phyloP scores from a whole-genome alignment of 768 basidiomycete genomes.

The Boletus sp. region DNA sequence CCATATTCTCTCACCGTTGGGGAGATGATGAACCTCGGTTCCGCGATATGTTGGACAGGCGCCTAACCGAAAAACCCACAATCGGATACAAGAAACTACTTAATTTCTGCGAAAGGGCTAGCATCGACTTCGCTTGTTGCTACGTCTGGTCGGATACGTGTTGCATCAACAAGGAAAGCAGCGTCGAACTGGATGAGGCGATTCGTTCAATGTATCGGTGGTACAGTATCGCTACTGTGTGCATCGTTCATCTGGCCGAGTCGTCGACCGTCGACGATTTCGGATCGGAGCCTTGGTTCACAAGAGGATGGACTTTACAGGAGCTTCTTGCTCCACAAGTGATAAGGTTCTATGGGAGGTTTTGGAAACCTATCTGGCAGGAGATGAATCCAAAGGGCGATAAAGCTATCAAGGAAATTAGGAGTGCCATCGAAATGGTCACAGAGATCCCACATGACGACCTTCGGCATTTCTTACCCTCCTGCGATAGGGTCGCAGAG shows the following conservation, averaged over 20 bases:
- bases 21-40: slow-evolving; percentile 19
- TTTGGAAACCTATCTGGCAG: slow-evolving; percentile 17
- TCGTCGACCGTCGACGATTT: slow-evolving; percentile 10
- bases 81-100: slow-evolving; percentile 18
- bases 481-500: slow-evolving; percentile 14
- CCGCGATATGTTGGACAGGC: slow-evolving; percentile 1
- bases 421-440: slow-evolving; percentile 2
- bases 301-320: slow-evolving; percentile 22
- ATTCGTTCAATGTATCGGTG: slow-evolving; percentile 31
- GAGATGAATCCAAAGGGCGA: slow-evolving; percentile 5
- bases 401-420: slow-evolving; percentile 10
- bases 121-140: slow-evolving; percentile 12
- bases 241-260: slow-evolving; percentile 21
- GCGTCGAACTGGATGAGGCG: slow-evolving; percentile 31
- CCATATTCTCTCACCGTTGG: slow-evolving; percentile 24
- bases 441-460: slow-evolving; percentile 16
- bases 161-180: slow-evolving; percentile 26
- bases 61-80: neutral
- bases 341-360: slow-evolving; percentile 18
- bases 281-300: slow-evolving; percentile 22
- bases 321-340: slow-evolving; percentile 14
- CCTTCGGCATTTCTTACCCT: slow-evolving; percentile 10
- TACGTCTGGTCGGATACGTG: slow-evolving; percentile 29
- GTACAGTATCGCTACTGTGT: slow-evolving; percentile 24
- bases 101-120: slow-evolving; percentile 16